Base-by-base conservation (phyloP, 768 basidiomycete genomes). In the Termitomyces sp. region DNA sequence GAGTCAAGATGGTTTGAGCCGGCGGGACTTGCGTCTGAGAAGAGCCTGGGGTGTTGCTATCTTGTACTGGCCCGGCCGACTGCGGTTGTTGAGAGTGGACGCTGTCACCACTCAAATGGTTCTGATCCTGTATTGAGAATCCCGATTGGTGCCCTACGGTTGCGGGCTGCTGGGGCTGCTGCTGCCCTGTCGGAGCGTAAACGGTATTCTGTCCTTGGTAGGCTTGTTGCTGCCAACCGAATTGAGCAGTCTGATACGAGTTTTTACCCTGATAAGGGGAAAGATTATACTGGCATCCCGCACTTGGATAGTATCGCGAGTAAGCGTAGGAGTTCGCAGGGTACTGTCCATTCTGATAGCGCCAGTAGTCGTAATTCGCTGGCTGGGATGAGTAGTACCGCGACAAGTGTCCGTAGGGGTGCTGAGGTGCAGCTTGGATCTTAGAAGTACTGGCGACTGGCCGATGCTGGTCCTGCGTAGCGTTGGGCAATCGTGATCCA, bases 331-430 rank as follows among this genome's bases (percentile, higher is more conserved):
- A 56, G 37, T 71, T 50, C 16, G 66, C 58, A 17, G 67, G 21
- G 32, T 67, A 68, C 23, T 53, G 63, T n/a, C 66, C 54, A 32
- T 58, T 59, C 47, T 59, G 63, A 49, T 76, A 75, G 17, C 70
- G 61, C 75, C 75, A 77, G 57, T 73, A 74, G 53, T 75, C 72
- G 53, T 75, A 73, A 21, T 70, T 63, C 12, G 68, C 61, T 47
- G 69, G 50, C 12, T 58, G 69, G 42, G 63, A 56, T 12, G 60
- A 48, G 53, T 68, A 65, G 23, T 67, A 66, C 19, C 58, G 58
- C 21, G 62, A 35, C 29, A 60, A 34, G 41, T 55, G 53, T 16
- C 60, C 61, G 47, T 64, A 67, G 38, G 51, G 60, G 16, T 61
- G 60, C n/a, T 52, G 54, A 47, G 57, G 51, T 5, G 59, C 19